Evolutionary conservation across 805 yeast genomes (phyloP), one percentile per base, ranked within the genome.

Genomic region (Cyberlindnera americana): DNA sequence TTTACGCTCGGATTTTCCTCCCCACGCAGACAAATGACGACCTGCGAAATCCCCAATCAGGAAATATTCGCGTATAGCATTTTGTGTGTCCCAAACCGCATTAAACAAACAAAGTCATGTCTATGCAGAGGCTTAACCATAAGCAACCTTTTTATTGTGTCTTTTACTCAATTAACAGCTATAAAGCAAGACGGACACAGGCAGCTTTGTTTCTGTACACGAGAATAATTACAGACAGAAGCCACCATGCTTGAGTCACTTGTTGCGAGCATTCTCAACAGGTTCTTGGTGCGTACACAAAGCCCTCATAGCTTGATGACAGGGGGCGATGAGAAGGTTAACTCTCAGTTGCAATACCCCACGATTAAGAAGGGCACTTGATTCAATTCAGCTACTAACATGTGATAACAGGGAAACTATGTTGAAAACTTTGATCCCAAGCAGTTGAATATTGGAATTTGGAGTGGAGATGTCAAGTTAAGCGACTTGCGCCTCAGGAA

Each of bases 391-490:
- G 9, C 17, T 35, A 33, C 44, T 48, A 44, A 46, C 50, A 33
- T 19, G 10, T 6, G 1, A 16, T 6, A 21, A 13, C 19, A 59
- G 52, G 88, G 88, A 2, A 70, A 78, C 22, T 88, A 89, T 60
- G 89, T 91, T 35, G 95, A 95, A 64, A 86, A 95, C 63, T 93
- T 93, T 61, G 99, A 93, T 65, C 89, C 98, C 14, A 86, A 85
- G 50, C 96, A 93, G 57, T 67, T 93, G 54, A 90, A 93, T 53
- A 90, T 93, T 40, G 99, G 98, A 5, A 89, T 93, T 24, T 90
- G 98, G 96, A 78, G 89, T 54, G 99, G 99, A 26, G 98, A 93
- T 67, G 98, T 90, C 22, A 86, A 86, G 58, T 69, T 93, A 39
- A 73, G 72, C 46, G 81, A 90, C 58, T 72, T 95, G 46, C 74